Base-by-base conservation (phyloP, 352 stramenopile genomes). In the Phytophthora cajani region DNA sequence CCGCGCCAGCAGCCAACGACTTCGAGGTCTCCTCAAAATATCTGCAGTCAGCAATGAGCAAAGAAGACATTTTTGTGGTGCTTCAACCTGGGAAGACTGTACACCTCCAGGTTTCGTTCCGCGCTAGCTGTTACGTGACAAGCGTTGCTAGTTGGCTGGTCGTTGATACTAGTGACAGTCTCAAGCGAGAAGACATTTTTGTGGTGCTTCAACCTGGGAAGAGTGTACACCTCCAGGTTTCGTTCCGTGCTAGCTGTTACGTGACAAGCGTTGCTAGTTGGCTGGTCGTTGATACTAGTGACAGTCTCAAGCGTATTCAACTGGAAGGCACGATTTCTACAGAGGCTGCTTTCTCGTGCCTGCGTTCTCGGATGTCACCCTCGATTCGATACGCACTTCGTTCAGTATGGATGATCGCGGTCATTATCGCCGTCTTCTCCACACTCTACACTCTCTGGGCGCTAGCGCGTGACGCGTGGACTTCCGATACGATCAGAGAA, bases 231-330 rank as follows among this genome's bases (percentile, higher is more conserved):
- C 55, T 66, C 64, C 50, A 49, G 7, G 62, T 78, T 30, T 69
- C 67, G 16, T 84, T 79, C 49, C 52, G 52, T 23, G 58, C 75
- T 12, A 77, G 57, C 55, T 86, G 79, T 49, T 73, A 65, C 46
- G 27, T 60, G n/a, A 21, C 54, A 10, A 69, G 11, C 17, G 56
- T 64, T 11, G 30, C 69, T 36, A 70, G 61, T 14, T 77, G 65
- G 64, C 47, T 86, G n/a, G n/a, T 70, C 21, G 64, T 86, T 47
- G 59, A 77, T 32, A 76, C 66, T 0, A 78, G 72, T 47, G 72
- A 77, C 38, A 53, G 23, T 1, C 58, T 68, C 19, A 77, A 71
- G 30, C 70, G 51, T 50, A 58, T 86, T n/a, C 55, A 47, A 7
- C 49, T 86, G 14, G 38, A 75, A 42, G 74, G 74, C 16, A 69